These are phyloP conservation scores for Lactarius trivialis DNA, from an alignment of 768 basidiomycete species.

Conservation along the genomic window DNA sequence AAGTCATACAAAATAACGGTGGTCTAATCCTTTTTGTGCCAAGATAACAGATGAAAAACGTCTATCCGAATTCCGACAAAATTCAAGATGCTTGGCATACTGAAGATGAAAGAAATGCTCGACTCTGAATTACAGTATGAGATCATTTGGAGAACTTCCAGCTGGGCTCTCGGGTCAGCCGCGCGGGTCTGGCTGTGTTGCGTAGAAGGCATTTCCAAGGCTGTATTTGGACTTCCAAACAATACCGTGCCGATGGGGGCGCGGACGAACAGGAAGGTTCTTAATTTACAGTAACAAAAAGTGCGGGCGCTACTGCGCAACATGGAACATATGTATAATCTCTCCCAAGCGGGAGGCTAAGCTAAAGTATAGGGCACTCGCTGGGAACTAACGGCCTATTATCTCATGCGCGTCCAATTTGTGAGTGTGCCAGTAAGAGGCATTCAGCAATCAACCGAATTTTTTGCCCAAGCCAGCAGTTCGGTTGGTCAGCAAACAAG, in stretches of 20 bases:
- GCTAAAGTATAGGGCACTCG: background rate
- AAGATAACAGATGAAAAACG: too few relatives aligned
- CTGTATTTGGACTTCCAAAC: constrained; percentile 55
- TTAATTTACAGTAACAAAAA: too few relatives aligned
- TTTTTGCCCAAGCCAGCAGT: background rate
- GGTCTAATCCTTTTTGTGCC: too few relatives aligned
- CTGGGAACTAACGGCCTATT: background rate
- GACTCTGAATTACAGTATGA: too few relatives aligned
- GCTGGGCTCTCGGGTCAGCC: too few relatives aligned
- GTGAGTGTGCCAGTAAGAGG: background rate
- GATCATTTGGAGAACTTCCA: too few relatives aligned
- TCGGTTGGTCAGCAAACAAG: background rate
- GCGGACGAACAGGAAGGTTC: constrained; percentile 34
- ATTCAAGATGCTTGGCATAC: too few relatives aligned
- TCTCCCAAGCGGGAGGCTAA: background rate
- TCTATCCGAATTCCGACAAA: too few relatives aligned
- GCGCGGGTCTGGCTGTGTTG: background rate
- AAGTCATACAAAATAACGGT: too few relatives aligned
- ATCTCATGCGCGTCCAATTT: background rate
- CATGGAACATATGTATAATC: background rate
- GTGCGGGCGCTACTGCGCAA: background rate
- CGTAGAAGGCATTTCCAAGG: constrained; percentile 43
- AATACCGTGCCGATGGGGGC: constrained; percentile 32
- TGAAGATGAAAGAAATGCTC: too few relatives aligned
- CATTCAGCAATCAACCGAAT: background rate